Conservation (phyloP, 257 asterid genomes). For the Scutellaria galericulata region DNA sequence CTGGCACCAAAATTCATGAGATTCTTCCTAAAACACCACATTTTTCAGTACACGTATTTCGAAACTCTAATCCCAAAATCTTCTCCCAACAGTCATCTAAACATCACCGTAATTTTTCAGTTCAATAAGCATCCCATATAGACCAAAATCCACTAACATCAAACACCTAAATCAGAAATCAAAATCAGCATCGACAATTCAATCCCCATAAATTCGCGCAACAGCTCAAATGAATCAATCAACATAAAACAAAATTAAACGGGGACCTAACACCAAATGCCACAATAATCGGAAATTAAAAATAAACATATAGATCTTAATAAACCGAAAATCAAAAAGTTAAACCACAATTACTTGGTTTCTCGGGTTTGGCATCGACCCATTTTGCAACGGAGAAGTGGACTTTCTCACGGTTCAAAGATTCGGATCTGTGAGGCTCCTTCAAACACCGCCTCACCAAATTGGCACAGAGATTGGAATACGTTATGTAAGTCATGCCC, state of each 20-base stretch:
- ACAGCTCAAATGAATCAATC: constrained; percentile 24
- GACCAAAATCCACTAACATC: constrained; percentile 15
- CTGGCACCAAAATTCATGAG: not conserved
- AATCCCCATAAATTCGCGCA: constrained; percentile 16
- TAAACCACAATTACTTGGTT: constrained; percentile 53
- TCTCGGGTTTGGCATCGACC: constrained; percentile 79
- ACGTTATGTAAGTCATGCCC: constrained; percentile 90
- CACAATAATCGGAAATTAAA: constrained; percentile 11
- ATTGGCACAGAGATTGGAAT: constrained; percentile 81
- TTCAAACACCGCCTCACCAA: constrained; percentile 89
- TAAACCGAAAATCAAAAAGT: not conserved
- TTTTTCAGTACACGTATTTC: not conserved
- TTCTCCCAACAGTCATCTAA: not conserved
- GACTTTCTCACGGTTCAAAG: constrained; percentile 83
- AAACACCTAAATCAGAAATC: constrained; percentile 4
- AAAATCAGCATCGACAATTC: constrained; percentile 16
- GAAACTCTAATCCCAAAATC: constrained; percentile 5
- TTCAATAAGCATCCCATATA: constrained; percentile 2
- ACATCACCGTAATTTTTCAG: not conserved
- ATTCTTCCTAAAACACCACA: not conserved
- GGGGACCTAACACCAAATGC: not conserved
- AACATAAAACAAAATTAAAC: too few relatives aligned
- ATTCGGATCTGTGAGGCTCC: constrained; percentile 77
- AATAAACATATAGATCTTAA: constrained; percentile 24
- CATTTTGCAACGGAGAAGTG: constrained; percentile 76